Base-by-base conservation (phyloP, 2,329 filamentous ascomycete genomes). In the Lecanicillium sp. region DNA sequence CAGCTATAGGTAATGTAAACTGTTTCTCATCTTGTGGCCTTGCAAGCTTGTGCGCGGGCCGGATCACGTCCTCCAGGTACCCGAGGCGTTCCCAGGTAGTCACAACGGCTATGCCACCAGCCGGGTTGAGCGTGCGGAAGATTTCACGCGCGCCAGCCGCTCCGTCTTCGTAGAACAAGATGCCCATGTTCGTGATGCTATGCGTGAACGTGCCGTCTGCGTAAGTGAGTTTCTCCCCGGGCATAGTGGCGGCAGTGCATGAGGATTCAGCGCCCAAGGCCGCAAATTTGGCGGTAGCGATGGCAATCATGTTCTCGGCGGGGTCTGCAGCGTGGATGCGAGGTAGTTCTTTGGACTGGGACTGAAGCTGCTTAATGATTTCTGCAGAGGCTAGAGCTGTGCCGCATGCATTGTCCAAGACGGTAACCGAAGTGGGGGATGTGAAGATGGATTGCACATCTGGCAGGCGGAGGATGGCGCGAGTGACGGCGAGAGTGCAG, bases 131-230 rank as follows among this genome's bases (percentile, higher is more conserved):
- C 0, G 62, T 65, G 27, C 63, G 54, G 40, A 51, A 48, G 19
- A 65, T 54, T 39, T 65, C 60, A 9, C 45, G 51, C 0, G 59
- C 56, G 29, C 57, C 62, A 17, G 49, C 51, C 4, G 53, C 43
- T 0, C 54, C 51, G 38, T 52, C 48, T 0, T 41, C 25, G 30
- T 57, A 60, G 44, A 63, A 62, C 39, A 63, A 49, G 33, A 66
- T 52, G 6, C 57, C 61, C 22, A 65, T 56, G 45, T 60, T 64
- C 5, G 57, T 65, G 38, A 66, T 49, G 4, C 50, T 54, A 45
- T 61, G 56, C 0, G 55, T 57, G 48, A 66, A 66, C 17, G 46
- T 49, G 4, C 50, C 45, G 38, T 60, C 55, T 3, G 44, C 39
- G 29, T 54, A 55, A 5, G 22, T 14, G 14, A 56, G 45, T 2